phyloP scores from a whole-genome alignment of 2,329 filamentous ascomycete species.

The Neofusicoccum cordaticola region DNA sequence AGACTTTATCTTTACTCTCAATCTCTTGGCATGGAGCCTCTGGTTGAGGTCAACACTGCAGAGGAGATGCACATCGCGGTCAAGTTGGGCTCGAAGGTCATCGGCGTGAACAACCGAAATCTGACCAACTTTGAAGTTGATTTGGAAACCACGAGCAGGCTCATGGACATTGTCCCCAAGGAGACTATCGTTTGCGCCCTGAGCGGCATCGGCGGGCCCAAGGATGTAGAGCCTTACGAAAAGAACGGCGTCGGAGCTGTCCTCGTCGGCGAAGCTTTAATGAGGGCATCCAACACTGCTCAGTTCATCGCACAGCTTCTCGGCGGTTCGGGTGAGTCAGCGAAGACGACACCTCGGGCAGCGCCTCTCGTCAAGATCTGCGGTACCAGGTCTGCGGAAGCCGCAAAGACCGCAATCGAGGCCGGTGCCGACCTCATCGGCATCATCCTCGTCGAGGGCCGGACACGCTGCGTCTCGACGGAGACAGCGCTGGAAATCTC shows the following conservation, averaged over 20 bases:
- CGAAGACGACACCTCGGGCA: slow-evolving; percentile 15
- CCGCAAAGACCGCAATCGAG: slow-evolving; percentile 74
- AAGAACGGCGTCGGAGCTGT: slow-evolving; percentile 89
- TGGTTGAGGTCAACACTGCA: slow-evolving; percentile 93
- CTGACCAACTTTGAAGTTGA: slow-evolving; percentile 96
- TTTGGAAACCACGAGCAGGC: slow-evolving; percentile 81
- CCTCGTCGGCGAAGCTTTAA: slow-evolving; percentile 91
- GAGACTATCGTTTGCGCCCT: slow-evolving; percentile 88
- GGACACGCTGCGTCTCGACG: slow-evolving; percentile 74
- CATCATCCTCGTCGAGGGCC: slow-evolving; percentile 82
- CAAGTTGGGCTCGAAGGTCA: slow-evolving; percentile 80
- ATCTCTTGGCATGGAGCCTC: slow-evolving; percentile 91
- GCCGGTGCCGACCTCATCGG: slow-evolving; percentile 89
- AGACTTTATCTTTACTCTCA: slow-evolving; percentile 84
- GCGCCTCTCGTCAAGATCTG: slow-evolving; percentile 77
- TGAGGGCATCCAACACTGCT: slow-evolving; percentile 81
- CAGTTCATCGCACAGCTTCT: slow-evolving; percentile 83
- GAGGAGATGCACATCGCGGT: slow-evolving; percentile 91
- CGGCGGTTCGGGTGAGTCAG: slow-evolving; percentile 46
- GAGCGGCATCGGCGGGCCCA: slow-evolving; percentile 85
- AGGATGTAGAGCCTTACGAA: slow-evolving; percentile 85
- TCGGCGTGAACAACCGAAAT: slow-evolving; percentile 97
- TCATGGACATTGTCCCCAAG: slow-evolving; percentile 82
- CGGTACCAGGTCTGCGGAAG: slow-evolving; percentile 80
- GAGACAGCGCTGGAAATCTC: slow-evolving; percentile 81